Evolutionary conservation across 805 yeast genomes (phyloP), one percentile per base, ranked within the genome.

Genomic region (Debaryomyces hansenii): DNA sequence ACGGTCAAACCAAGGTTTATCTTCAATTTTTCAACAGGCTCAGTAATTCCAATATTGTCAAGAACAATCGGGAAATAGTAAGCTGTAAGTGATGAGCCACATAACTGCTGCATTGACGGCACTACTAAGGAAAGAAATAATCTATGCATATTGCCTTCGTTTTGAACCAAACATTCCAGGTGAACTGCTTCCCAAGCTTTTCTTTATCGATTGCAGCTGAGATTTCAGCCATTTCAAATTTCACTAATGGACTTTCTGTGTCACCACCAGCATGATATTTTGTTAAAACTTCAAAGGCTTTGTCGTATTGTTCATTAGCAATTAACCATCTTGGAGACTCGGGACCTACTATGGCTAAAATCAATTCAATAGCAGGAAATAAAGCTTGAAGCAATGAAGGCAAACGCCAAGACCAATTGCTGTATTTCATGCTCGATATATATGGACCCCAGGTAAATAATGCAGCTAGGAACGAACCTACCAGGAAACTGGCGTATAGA

Each of bases 401-500:
- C 20, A 60, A 43, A 40, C 60, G 51, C 4, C 59, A 8, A 37
- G 55, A 20, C 31, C 64, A 64, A 9, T 66, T 65, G 34, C 59
- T 27, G 18, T 16, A 16, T 16, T 16, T 16, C 18, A 16, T 32
- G 57, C 53, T 42, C 60, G 64, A 12, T 62, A 28, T 37, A 53
- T 65, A 66, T 66, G 62, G 4, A 66, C 60, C 6, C 56, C 46
- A 50, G 72, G 60, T 56, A 70, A 70, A 6, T 69, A 55, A 14
- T 53, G 20, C 73, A 75, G 27, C 59, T 39, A 16, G 70, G 54
- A 27, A 51, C 42, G 21, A 82, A 80, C 72, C 79, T 72, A 36
- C 81, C 83, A 54, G 79, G 78, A 79, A 58, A 48, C 80, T 78
- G 61, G 86, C 86, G 62, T 79, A 62, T 20, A 79, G 68, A 72